A percentile compares a stretch with the other conserved stretches of the same genome.
Evolutionary conservation across 441 rosid genomes (phyloP).

Genomic region (Aquilaria agallochum): DNA sequence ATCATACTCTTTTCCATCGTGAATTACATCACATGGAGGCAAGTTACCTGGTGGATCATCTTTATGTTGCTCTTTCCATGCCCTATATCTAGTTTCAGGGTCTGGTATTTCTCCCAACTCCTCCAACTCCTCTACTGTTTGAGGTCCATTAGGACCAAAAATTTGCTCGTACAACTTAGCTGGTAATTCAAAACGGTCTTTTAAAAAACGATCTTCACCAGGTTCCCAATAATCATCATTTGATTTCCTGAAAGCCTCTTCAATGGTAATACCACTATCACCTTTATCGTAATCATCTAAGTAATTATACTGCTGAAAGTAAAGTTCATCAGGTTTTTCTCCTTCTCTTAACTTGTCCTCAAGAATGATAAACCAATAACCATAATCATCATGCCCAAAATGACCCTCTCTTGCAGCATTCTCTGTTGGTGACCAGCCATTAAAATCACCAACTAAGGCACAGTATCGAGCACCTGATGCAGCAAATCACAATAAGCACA

Average conservation of each 20-base stretch:
- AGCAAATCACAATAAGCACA: conserved; percentile 6
- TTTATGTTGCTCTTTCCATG: conserved; percentile 81
- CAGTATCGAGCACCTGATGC: conserved; percentile 93
- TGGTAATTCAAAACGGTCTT: conserved; percentile 75
- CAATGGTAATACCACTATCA: conserved; percentile 71
- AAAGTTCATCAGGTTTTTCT: conserved; percentile 80
- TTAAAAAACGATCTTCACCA: conserved; percentile 84
- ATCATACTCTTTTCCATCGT: conserved; percentile 79
- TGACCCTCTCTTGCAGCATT: conserved; percentile 86
- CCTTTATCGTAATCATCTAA: conserved; percentile 90
- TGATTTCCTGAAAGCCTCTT: conserved; percentile 71
- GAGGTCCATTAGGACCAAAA: conserved; percentile 97
- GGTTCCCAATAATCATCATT: conserved; percentile 99
- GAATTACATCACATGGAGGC: conserved; percentile 79
- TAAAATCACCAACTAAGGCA: conserved; percentile 89
- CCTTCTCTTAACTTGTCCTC: conserved; percentile 93
- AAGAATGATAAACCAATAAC: conserved; percentile 90
- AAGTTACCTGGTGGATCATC: conserved; percentile 88
- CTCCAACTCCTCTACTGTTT: conserved; percentile 73
- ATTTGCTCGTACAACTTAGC: conserved; percentile 89
- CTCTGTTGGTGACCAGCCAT: conserved; percentile 91
- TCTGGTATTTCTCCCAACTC: conserved; percentile 50
- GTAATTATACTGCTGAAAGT: conserved; percentile 95
- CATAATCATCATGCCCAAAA: conserved; percentile 90
- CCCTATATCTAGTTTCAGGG: conserved; percentile 78